Conservation (phyloP, 2,329 filamentous ascomycete species). For the Penicillium sp. region DNA sequence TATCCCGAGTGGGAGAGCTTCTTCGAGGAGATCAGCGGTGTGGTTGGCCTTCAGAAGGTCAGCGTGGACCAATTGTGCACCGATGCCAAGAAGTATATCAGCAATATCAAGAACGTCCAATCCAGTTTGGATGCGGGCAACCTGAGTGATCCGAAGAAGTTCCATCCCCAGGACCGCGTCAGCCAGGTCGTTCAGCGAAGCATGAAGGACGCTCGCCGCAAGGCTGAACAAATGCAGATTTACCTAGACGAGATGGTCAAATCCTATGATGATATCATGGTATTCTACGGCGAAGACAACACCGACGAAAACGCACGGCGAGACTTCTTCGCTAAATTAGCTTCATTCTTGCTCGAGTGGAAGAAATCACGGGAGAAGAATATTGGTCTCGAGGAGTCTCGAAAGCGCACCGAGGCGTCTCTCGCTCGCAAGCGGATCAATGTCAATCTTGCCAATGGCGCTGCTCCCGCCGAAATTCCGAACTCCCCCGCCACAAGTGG, state of each 20-base stretch:
- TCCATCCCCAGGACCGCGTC: conserved; percentile 95
- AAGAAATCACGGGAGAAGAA: conserved; percentile 97
- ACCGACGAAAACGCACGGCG: conserved; percentile 87
- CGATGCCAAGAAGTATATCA: conserved; percentile 89
- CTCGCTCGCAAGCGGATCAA: conserved; percentile 78
- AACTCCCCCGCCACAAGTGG: conserved; percentile 73
- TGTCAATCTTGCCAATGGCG: conserved; percentile 66
- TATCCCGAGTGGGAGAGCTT: conserved; percentile 96
- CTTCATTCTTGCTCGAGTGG: conserved; percentile 87
- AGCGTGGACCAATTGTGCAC: conserved; percentile 88
- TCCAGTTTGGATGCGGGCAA: conserved; percentile 89
- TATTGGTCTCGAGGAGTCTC: conserved; percentile 74
- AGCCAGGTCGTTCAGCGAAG: conserved; percentile 84
- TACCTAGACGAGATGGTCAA: conserved; percentile 91
- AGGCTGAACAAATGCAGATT: conserved; percentile 92
- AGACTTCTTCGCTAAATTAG: conserved; percentile 94
- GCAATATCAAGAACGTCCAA: conserved; percentile 93
- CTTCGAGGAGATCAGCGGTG: conserved; percentile 76
- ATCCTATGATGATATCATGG: conserved; percentile 92
- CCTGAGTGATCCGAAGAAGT: conserved; percentile 92
- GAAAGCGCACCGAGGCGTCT: conserved; percentile 81
- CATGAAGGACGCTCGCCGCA: conserved; percentile 96
- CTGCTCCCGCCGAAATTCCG: conserved; percentile 48
- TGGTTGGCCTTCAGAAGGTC: conserved; percentile 79
- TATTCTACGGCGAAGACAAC: conserved; percentile 93